Evolutionary conservation across 345 rosid species (phyloP), one percentile per base, ranked within the genome.

Genomic region (Citrus medica): DNA sequence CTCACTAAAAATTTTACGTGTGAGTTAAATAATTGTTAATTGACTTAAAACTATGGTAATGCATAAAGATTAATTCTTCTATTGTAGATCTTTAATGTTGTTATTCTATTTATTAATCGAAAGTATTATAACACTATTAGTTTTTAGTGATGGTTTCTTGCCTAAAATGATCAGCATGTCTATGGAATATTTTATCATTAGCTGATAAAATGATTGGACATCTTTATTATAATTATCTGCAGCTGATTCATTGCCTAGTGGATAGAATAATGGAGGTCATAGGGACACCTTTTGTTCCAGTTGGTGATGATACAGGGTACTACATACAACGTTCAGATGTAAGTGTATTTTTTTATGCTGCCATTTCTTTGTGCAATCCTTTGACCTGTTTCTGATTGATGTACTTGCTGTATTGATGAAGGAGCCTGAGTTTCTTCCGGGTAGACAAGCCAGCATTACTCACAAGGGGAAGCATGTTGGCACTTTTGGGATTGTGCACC

Each of bases 261-360:
- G 98, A 94, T 84, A 89, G 97, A 85, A 79, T 96, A 38, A 92
- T 96, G 97, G 97, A 96, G 89, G 97, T 90, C 59, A 82, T 91
- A 86, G 97, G 86, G 27, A 79, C 87, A 66, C 88, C 93, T 33
- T 94, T 90, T 84, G 90, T 88, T n/a, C 84, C 88, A 33, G 79
- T 70, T 53, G 87, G 88, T 69, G 84, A 91, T 78, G 78, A 76
- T 48, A 71, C 86, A 0, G 99, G 97, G 40, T 96, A 96, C 79
- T 86, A 83, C 81, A 87, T 91, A 69, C 80, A 85, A 80, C 67
- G 33, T 63, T 92, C 95, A 67, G 83, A 90, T 72, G 99, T 94
- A 89, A 86, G 95, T 79, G 28, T 67, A 19, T 61, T 37, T 78
- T 68, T 53, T 24, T 7, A 7, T 73, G 51, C 21, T 38, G 65